phyloP scores from a whole-genome alignment of 306 rosid species.

The Prinsepia uniflora region DNA sequence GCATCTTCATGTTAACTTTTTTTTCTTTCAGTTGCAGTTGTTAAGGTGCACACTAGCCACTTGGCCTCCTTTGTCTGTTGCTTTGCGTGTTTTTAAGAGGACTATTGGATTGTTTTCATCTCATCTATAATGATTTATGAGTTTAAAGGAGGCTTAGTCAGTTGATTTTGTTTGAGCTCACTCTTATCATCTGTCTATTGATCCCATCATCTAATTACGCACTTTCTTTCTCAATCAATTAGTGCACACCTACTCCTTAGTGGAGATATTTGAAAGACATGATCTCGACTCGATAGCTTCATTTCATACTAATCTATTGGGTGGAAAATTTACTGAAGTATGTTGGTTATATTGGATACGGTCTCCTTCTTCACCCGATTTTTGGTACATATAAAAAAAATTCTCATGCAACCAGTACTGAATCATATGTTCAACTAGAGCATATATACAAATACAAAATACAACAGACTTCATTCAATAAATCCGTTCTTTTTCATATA shows the following conservation, averaged over 20 bases:
- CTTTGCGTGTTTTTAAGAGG: not conserved
- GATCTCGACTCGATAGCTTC: not conserved
- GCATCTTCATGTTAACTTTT: not conserved
- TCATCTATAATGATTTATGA: too few species aligned
- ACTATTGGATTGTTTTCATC: too few species aligned
- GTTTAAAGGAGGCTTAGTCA: too few species aligned
- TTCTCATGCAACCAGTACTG: too few species aligned
- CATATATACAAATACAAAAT: too few species aligned
- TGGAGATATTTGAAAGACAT: not conserved
- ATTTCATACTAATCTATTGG: not conserved
- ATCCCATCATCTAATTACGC: not conserved
- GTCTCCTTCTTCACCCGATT: too few species aligned
- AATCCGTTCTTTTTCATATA: too few species aligned
- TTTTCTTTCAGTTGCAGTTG: constrained; percentile 18
- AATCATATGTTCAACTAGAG: too few species aligned
- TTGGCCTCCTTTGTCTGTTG: constrained; percentile 1
- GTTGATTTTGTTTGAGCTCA: not conserved
- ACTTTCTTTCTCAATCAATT: not conserved
- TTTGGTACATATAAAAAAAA: too few species aligned
- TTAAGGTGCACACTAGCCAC: not conserved
- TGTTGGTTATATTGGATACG: too few species aligned
- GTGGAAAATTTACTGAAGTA: not conserved
- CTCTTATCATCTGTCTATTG: not conserved
- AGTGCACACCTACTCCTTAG: not conserved
- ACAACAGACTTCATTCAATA: too few species aligned